A percentile compares a stretch with the other conserved stretches of the same genome.
These are phyloP conservation scores for Chaetomium cochliodes DNA, from an alignment of 495 filamentous ascomycete species.

Conservation along the genomic window DNA sequence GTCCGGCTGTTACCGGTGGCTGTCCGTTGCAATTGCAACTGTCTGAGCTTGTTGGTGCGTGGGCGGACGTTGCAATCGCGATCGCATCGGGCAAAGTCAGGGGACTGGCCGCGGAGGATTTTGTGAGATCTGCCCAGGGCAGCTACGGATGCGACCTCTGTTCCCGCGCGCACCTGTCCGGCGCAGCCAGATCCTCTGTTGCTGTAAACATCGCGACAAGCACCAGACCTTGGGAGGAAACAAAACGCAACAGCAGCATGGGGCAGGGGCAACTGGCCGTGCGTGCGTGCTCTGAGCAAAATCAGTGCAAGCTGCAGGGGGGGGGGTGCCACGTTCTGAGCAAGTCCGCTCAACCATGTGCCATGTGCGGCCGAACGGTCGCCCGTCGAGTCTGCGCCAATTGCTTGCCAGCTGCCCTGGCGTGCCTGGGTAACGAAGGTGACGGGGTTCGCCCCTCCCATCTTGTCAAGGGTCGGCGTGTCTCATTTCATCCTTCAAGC, in stretches of 20 bases:
- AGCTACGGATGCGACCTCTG: slow-evolving; percentile 28
- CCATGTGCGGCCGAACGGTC: no score
- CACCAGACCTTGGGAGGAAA: slow-evolving; percentile 1
- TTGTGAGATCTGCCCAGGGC: slow-evolving; percentile 36
- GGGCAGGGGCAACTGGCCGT: slow-evolving; percentile 10
- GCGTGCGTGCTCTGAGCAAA: slow-evolving; percentile 3
- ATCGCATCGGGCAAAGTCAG: slow-evolving; percentile 43
- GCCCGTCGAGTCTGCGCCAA: not conserved
- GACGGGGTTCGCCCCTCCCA: not conserved
- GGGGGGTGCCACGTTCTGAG: slow-evolving; percentile 19
- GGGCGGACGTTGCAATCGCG: slow-evolving; percentile 40
- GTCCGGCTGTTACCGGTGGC: slow-evolving; percentile 38
- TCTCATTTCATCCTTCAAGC: not conserved
- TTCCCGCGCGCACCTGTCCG: slow-evolving; percentile 16
- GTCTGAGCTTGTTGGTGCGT: slow-evolving; percentile 28
- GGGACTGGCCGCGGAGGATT: slow-evolving; percentile 30
- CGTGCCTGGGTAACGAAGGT: not conserved
- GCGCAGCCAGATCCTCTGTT: slow-evolving; percentile 4
- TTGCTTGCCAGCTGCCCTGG: slow-evolving; percentile 1
- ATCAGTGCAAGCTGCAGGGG: slow-evolving; percentile 9
- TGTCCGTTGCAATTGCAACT: slow-evolving; percentile 33
- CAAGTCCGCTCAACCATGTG: not conserved
- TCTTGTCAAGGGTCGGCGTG: not conserved
- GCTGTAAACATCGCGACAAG: slow-evolving; percentile 9
- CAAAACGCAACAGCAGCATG: not conserved